These are phyloP conservation scores for Tothia fuscella DNA, from an alignment of 2,329 filamentous ascomycete genomes.

Conservation along the genomic window DNA sequence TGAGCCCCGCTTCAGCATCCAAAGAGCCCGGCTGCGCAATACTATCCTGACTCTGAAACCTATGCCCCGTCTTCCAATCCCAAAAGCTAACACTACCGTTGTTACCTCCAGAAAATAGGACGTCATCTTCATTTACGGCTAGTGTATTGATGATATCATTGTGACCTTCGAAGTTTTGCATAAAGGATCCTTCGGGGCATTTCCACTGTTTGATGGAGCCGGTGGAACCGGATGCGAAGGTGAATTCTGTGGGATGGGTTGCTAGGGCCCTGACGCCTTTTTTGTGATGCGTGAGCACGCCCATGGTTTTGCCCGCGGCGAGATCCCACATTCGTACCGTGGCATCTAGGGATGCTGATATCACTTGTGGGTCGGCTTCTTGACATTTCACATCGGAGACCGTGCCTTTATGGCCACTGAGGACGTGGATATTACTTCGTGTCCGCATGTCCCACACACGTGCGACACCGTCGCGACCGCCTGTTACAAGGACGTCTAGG, in stretches of 20 bases:
- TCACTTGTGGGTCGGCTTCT: constrained; percentile 91
- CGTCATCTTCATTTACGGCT: constrained; percentile 86
- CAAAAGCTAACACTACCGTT: constrained; percentile 96
- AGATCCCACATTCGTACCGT: constrained; percentile 92
- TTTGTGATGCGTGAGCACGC: constrained; percentile 94
- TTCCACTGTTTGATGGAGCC: constrained; percentile 99
- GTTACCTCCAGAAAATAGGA: constrained; percentile 85
- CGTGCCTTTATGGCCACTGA: constrained; percentile 81
- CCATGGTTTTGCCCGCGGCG: constrained; percentile 91
- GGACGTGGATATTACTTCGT: constrained; percentile 85
- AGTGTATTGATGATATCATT: constrained; percentile 94
- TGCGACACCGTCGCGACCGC: constrained; percentile 86
- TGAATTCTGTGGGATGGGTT: constrained; percentile 84
- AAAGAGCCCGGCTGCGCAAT: constrained; percentile 88
- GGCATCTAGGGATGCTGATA: constrained; percentile 82
- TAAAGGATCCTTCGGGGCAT: constrained; percentile 92
- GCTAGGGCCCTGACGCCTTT: constrained; percentile 83
- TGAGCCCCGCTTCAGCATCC: constrained; percentile 87
- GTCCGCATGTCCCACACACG: constrained; percentile 99
- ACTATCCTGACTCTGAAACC: constrained; percentile 81
- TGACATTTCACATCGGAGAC: constrained; percentile 85
- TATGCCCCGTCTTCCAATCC: constrained; percentile 96
- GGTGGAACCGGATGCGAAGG: constrained; percentile 85
- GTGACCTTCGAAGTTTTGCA: constrained; percentile 97
- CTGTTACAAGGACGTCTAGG: constrained; percentile 86